Base-by-base conservation (phyloP, 2,329 filamentous ascomycete species). In the Pseudomassariella vexata region DNA sequence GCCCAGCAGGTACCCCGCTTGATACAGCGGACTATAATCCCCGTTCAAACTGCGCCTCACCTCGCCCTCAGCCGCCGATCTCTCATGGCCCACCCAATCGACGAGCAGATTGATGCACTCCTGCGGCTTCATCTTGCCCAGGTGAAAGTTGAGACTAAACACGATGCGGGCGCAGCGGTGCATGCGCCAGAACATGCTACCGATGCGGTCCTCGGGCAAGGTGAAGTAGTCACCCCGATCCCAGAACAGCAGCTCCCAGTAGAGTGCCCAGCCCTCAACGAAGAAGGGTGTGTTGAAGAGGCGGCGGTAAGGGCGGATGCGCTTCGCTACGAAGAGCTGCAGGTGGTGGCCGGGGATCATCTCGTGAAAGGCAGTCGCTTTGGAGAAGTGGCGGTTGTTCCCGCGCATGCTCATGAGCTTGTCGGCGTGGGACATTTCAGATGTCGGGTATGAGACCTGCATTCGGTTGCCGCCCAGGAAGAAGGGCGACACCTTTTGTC, bases 161-260 rank as follows among this genome's bases (percentile, higher is more conserved):
- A 72, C 54, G 41, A 77, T 77, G 22, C 75, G 66, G 5, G 68
- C 67, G 42, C 73, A 77, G 18, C 75, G 68, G 47, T 79, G 74
- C 66, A 79, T 76, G 10, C 72, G 63, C 74, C 74, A 79, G 48
- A 77, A 79, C 6, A 79, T 52, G 40, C 75, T 71, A 0, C 74
- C 74, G 15, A 79, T 62, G 23, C 62, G 60, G 39, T 77, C 68
- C 37, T 72, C 65, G 0, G 73, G 59, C 1, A 60, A 59, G 4
- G 56, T 54, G 35, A 67, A 63, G 43, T 76, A 78, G 40, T 66
- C 62, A 19, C 61, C 61, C 18, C 68, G 60, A 24, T 69, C 52
- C 71, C 72, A 79, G 11, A 79, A 57, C 12, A 75, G 47, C 43
- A 76, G 58, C 52, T 79, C 75, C 73, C 73, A 78, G 47, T 79